These are phyloP conservation scores for Terana coerulea DNA, from an alignment of 768 basidiomycete genomes.

Conservation along the genomic window DNA sequence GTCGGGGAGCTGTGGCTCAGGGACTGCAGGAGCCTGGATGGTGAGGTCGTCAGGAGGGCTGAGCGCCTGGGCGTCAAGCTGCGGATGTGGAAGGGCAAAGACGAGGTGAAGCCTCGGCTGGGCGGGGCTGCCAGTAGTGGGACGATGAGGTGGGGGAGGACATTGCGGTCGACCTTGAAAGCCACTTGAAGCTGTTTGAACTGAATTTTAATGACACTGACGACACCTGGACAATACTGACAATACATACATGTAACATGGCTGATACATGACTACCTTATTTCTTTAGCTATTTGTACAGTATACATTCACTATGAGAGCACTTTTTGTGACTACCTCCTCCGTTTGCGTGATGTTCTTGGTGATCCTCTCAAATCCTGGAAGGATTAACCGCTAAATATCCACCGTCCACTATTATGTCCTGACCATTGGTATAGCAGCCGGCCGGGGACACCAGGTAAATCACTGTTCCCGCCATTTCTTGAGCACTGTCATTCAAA, in stretches of 20 bases:
- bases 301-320: too few species aligned
- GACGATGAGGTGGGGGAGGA: not conserved
- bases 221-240: too few species aligned
- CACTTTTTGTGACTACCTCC: too few species aligned
- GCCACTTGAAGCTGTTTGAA: too few species aligned
- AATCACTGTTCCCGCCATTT: slow-evolving; percentile 75
- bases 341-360: too few species aligned
- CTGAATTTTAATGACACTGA: not conserved
- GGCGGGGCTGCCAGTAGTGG: too few species aligned
- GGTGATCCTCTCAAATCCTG: slow-evolving; percentile 30
- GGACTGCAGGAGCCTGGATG: slow-evolving; percentile 9
- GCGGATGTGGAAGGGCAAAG: slow-evolving; percentile 7
- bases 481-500: slow-evolving; percentile 55
- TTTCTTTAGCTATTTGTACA: slow-evolving; percentile 2
- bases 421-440: slow-evolving; percentile 74
- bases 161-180: too few species aligned
- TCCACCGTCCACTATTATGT: slow-evolving; percentile 75
- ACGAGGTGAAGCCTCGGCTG: slow-evolving; percentile 9
- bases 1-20: slow-evolving; percentile 8
- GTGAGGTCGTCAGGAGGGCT: slow-evolving; percentile 5
- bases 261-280: too few species aligned
- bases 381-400: slow-evolving; percentile 72
- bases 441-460: slow-evolving; percentile 74
- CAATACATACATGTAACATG: too few species aligned
- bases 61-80: slow-evolving; percentile 11